These are phyloP conservation scores for Antrodiella citrinella DNA, from an alignment of 768 basidiomycete species.

Conservation along the genomic window DNA sequence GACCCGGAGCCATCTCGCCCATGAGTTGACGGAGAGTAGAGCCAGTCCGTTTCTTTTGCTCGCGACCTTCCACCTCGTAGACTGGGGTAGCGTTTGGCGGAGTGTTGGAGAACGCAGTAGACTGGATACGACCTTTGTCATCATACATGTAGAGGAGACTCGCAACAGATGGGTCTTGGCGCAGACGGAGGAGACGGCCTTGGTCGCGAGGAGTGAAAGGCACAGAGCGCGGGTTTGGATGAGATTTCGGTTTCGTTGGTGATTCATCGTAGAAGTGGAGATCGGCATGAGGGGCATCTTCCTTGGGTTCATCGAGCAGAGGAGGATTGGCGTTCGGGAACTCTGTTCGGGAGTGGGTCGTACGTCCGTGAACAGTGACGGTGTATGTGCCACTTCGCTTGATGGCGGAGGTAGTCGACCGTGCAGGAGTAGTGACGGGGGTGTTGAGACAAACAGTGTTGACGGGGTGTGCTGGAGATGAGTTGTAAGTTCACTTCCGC, in stretches of 20 bases:
- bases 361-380: slow-evolving; percentile 63
- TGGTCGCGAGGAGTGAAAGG: slow-evolving; percentile 37
- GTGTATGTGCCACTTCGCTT: slow-evolving; percentile 55
- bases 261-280: slow-evolving; percentile 13
- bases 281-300: slow-evolving; percentile 21
- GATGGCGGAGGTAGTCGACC: slow-evolving; percentile 38
- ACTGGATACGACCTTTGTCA: slow-evolving; percentile 56
- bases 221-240: slow-evolving; percentile 19
- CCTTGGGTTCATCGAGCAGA: slow-evolving; percentile 18
- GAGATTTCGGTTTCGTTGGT: slow-evolving; percentile 5
- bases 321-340: slow-evolving; percentile 55
- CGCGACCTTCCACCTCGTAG: slow-evolving; percentile 28
- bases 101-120: slow-evolving; percentile 58
- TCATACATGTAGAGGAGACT: slow-evolving; percentile 71
- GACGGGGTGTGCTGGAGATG: slow-evolving; percentile 46
- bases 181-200: slow-evolving; percentile 49
- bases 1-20: slow-evolving; percentile 36
- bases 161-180: slow-evolving; percentile 72
- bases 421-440: slow-evolving; percentile 43
- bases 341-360: slow-evolving; percentile 52
- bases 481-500: slow-evolving; percentile 11
- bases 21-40: slow-evolving; percentile 71
- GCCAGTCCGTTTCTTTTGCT: slow-evolving; percentile 52
- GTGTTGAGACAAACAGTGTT: slow-evolving; percentile 44
- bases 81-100: slow-evolving; percentile 26